A percentile compares a stretch with the other conserved stretches of the same genome.
Conservation (phyloP, 352 stramenopile species). For the Globisporangium irregulare region DNA sequence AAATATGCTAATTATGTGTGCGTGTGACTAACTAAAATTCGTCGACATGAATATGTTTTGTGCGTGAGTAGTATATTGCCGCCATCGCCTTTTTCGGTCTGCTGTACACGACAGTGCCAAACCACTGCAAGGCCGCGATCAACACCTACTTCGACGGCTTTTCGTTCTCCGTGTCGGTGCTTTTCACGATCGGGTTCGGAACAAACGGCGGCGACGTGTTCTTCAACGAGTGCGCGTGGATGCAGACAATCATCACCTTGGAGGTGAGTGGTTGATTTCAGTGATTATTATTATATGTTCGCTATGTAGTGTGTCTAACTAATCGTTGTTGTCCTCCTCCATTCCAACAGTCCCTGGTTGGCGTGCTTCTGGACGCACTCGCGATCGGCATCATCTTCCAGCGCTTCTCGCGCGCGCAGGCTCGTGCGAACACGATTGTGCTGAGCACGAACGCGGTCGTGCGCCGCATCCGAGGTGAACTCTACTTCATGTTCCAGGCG, state of each 20-base stretch:
- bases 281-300: not conserved
- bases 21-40: not conserved
- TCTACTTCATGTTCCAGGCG: conserved; percentile 94
- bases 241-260: conserved; percentile 91
- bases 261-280: conserved; percentile 12
- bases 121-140: conserved; percentile 68
- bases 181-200: conserved; percentile 82
- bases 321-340: not conserved
- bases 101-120: conserved; percentile 71
- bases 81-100: conserved; percentile 64
- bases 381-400: conserved; percentile 95
- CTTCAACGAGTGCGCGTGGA: conserved; percentile 91
- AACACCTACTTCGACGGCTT: conserved; percentile 69
- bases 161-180: conserved; percentile 76
- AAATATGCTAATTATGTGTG: not conserved
- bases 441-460: conserved; percentile 92
- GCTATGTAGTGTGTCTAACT: not conserved
- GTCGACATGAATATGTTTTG: not conserved
- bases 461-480: conserved; percentile 80
- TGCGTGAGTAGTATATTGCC: conserved; percentile 50
- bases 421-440: conserved; percentile 91
- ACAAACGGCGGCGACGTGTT: conserved; percentile 78
- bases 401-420: conserved; percentile 88
- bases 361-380: conserved; percentile 91
- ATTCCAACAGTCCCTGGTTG: conserved; percentile 77